Percentiles rank a stretch among this genome's conserved stretches.
Evolutionary conservation across 768 basidiomycete genomes (phyloP).

Genomic region (Mycena rosella): DNA sequence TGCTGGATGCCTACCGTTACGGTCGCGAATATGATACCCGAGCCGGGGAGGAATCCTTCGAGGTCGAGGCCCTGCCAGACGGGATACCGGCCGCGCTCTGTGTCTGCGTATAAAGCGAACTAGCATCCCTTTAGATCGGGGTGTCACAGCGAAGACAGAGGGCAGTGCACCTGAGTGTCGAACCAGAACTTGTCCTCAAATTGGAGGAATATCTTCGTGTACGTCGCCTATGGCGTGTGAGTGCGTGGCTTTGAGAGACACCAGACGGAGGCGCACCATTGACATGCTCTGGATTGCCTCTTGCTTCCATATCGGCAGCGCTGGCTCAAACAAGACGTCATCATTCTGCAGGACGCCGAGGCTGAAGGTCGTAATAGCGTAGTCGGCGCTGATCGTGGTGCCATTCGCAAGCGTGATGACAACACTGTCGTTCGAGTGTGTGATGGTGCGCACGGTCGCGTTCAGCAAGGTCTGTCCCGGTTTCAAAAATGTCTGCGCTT

Average conservation of each 20-base stretch:
- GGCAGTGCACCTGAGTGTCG: conserved; percentile 49
- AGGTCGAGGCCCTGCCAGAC: conserved; percentile 78
- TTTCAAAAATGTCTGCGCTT: conserved; percentile 68
- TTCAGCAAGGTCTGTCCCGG: conserved; percentile 62
- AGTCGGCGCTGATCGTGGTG: conserved; percentile 60
- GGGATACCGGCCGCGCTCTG: conserved; percentile 70
- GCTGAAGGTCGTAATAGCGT: conserved; percentile 77
- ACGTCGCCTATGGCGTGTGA: conserved; percentile 56
- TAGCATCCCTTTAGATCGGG: conserved; percentile 31
- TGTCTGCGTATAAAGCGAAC: conserved; percentile 71
- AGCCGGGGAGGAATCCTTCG: conserved; percentile 68
- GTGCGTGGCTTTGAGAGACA: not conserved
- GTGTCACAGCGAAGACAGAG: not conserved
- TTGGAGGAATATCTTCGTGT: conserved; percentile 77
- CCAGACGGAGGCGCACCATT: conserved; percentile 47
- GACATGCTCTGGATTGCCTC: conserved; percentile 73
- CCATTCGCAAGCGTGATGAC: conserved; percentile 62
- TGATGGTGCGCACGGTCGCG: conserved; percentile 61
- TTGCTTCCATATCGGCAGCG: conserved; percentile 69
- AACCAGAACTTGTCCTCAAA: conserved; percentile 73
- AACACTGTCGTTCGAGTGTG: conserved; percentile 60
- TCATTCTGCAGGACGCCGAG: conserved; percentile 76
- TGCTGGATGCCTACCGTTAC: conserved; percentile 51
- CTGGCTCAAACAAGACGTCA: conserved; percentile 73
- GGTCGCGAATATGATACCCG: conserved; percentile 67